Percentiles rank a stretch among this genome's conserved stretches.
Conservation (phyloP, 768 basidiomycete species). For the Hydnum rufescens region DNA sequence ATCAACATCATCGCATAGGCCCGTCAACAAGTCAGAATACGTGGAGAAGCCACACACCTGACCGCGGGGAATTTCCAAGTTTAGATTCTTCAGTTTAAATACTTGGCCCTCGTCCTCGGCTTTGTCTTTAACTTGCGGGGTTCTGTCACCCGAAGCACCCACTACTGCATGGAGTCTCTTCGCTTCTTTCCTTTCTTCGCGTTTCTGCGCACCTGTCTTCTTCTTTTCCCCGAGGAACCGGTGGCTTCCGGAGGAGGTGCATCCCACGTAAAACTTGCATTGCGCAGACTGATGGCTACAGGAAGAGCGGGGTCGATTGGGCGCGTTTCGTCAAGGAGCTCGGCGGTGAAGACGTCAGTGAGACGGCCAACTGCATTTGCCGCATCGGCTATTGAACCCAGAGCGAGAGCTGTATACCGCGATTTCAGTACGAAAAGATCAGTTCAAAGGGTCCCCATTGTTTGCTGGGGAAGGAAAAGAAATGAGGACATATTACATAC, state of each 20-base stretch:
- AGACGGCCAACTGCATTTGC: conserved; percentile 61
- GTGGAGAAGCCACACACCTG: neutral
- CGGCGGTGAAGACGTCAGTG: conserved; percentile 66
- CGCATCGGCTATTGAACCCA: conserved; percentile 71
- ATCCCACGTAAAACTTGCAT: conserved; percentile 72
- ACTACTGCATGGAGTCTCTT: conserved; percentile 6
- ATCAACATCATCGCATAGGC: neutral
- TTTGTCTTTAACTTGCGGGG: conserved; percentile 11
- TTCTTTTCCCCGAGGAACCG: conserved; percentile 4
- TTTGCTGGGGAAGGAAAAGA: neutral
- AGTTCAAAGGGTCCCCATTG: neutral
- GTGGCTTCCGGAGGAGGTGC: conserved; percentile 23
- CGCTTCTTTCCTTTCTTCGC: conserved; percentile 12
- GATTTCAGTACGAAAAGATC: conserved; percentile 8
- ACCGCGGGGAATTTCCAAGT: conserved; percentile 35
- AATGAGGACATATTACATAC: conserved; percentile 15
- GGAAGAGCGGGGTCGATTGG: conserved; percentile 33
- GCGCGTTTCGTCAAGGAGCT: conserved; percentile 41
- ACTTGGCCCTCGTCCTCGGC: conserved; percentile 19
- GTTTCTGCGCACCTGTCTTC: conserved; percentile 10
- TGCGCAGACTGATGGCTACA: conserved; percentile 44
- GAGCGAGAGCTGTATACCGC: conserved; percentile 6
- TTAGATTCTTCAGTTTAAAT: conserved; percentile 50
- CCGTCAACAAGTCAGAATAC: neutral
- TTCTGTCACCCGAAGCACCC: conserved; percentile 15